Evolutionary conservation across 139 green algal genomes (phyloP).

Genomic region (Desmodesmus armatus): DNA sequence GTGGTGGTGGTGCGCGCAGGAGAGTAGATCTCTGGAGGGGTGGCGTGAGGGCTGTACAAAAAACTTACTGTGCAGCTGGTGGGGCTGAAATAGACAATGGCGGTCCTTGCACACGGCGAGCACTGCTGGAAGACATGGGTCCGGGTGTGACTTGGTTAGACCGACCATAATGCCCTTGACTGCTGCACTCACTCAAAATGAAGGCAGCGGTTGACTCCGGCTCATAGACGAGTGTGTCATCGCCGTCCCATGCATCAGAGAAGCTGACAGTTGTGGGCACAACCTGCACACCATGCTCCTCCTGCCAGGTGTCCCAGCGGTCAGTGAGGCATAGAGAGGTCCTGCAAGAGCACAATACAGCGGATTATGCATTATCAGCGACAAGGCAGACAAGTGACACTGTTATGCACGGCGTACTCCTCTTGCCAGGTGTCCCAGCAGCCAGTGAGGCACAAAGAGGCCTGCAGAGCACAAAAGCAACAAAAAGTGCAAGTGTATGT

Average conservation of each 20-base stretch:
- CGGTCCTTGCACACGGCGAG: not conserved
- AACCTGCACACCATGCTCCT: conserved; percentile 32
- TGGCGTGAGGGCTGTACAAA: not conserved
- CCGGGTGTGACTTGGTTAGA: no score
- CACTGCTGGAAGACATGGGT: no score
- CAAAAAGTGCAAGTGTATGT: conserved; percentile 66
- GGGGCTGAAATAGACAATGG: not conserved
- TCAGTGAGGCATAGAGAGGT: conserved; percentile 68
- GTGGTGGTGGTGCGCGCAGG: no score
- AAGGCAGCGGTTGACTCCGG: conserved; percentile 79
- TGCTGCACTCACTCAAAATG: conserved; percentile 78
- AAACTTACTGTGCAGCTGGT: not conserved
- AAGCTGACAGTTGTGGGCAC: conserved; percentile 55
- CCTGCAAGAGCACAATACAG: conserved; percentile 75
- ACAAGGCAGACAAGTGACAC: not conserved
- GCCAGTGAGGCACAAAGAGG: conserved; percentile 65
- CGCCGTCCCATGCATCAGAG: conserved; percentile 86
- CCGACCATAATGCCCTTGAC: not conserved
- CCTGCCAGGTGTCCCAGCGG: conserved; percentile 67
- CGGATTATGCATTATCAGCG: not conserved
- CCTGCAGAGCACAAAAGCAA: conserved; percentile 47
- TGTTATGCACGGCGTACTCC: conserved; percentile 15
- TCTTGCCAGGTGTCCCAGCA: conserved; percentile 68
- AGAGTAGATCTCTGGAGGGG: not conserved
- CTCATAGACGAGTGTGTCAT: conserved; percentile 85